phyloP scores from a whole-genome alignment of 1,139 yeast species.

The Petasospora fabianii region DNA sequence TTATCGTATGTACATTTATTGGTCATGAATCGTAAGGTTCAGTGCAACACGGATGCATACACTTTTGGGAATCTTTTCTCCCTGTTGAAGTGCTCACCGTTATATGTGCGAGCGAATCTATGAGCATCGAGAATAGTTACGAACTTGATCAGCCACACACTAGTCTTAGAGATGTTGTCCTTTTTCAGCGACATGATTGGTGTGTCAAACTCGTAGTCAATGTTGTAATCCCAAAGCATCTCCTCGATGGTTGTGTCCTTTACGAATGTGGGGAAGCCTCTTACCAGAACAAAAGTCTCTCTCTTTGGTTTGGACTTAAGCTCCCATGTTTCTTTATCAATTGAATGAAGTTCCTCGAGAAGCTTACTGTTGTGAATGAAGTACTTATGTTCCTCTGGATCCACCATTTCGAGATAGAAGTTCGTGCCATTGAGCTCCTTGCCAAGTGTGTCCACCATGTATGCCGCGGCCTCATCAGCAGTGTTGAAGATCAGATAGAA shows the following conservation, averaged over 20 bases:
- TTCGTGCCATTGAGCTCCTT: slow-evolving; percentile 50
- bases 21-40: background rate
- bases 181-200: slow-evolving; percentile 32
- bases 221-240: slow-evolving; percentile 41
- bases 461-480: slow-evolving; percentile 47
- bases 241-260: slow-evolving; percentile 28
- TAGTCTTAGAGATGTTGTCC: slow-evolving; percentile 29
- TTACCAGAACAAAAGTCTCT: slow-evolving; percentile 31
- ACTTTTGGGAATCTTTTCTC: slow-evolving; percentile 33
- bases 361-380: slow-evolving; percentile 21
- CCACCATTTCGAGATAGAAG: slow-evolving; percentile 42
- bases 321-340: background rate
- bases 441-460: slow-evolving; percentile 44
- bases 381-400: slow-evolving; percentile 25
- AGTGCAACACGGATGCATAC: slow-evolving; percentile 29
- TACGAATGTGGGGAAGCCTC: slow-evolving; percentile 37
- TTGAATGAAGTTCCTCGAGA: slow-evolving; percentile 1
- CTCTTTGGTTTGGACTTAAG: slow-evolving; percentile 9
- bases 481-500: slow-evolving; percentile 51
- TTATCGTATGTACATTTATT: background rate
- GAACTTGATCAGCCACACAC: slow-evolving; percentile 46
- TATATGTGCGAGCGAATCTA: slow-evolving; percentile 51
- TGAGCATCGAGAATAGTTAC: slow-evolving; percentile 45
- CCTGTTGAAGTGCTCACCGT: slow-evolving; percentile 43
- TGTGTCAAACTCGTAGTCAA: slow-evolving; percentile 30